These are phyloP conservation scores for Oropetium thomaeum DNA, from an alignment of 176 grass and related monocot genomes.

Conservation along the genomic window DNA sequence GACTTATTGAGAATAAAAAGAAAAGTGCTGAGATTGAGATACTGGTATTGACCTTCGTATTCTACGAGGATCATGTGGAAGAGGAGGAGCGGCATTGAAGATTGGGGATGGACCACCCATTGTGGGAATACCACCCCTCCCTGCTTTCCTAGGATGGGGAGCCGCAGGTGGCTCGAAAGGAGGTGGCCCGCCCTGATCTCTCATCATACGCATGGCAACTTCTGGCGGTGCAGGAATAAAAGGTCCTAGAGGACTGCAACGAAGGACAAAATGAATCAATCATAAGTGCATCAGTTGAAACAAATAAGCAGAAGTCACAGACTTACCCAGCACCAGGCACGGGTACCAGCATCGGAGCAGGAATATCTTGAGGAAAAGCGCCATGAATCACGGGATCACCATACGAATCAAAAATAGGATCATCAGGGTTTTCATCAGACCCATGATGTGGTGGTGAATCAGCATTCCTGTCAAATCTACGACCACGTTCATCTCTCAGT, in stretches of 20 bases:
- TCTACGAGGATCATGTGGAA: constrained; percentile 85
- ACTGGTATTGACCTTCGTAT: constrained; percentile 65
- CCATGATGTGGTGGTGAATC: constrained; percentile 61
- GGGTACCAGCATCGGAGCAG: constrained; percentile 83
- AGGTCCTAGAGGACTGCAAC: constrained; percentile 77
- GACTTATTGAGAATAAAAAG: not conserved
- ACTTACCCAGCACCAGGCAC: constrained; percentile 97
- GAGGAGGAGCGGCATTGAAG: constrained; percentile 45
- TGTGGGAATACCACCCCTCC: constrained; percentile 47
- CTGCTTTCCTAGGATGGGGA: constrained; percentile 54
- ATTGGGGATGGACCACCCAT: constrained; percentile 49
- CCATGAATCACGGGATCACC: constrained; percentile 59
- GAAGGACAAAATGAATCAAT: constrained; percentile 12
- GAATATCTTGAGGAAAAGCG: constrained; percentile 67
- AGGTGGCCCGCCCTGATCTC: constrained; percentile 75
- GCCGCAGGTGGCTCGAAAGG: constrained; percentile 48
- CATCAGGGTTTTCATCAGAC: constrained; percentile 54
- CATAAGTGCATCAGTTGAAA: constrained; percentile 13
- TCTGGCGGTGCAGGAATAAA: constrained; percentile 97
- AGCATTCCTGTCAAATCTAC: constrained; percentile 48
- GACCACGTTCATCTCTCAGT: constrained; percentile 79
- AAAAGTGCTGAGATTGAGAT: constrained; percentile 2
- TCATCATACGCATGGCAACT: constrained; percentile 95
- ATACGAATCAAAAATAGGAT: constrained; percentile 71
- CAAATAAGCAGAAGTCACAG: constrained; percentile 11